phyloP scores from a whole-genome alignment of 2,329 filamentous ascomycete species.

The Helotiales sp. region DNA sequence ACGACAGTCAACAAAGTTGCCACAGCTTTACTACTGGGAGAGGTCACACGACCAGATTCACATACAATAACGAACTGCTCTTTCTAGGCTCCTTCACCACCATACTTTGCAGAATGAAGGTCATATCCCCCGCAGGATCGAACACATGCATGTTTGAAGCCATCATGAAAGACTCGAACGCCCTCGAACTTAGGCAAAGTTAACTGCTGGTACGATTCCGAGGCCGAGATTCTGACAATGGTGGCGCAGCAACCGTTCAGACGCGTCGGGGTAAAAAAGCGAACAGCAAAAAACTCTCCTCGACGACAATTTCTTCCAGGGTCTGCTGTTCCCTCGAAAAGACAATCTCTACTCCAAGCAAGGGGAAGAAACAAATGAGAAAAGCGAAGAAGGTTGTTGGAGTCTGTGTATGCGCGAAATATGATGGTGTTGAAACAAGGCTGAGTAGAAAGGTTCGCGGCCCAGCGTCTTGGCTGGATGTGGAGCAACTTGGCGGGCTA shows the following conservation, averaged over 20 bases:
- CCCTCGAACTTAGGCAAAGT: background rate
- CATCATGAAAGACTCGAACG: conserved; percentile 4
- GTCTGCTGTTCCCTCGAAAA: conserved; percentile 4
- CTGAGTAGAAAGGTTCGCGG: conserved; percentile 9
- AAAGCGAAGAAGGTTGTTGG: conserved; percentile 1
- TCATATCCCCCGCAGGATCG: conserved; percentile 20
- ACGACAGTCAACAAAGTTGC: too few relatives aligned
- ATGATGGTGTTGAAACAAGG: conserved; percentile 13
- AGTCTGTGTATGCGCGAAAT: conserved; percentile 12
- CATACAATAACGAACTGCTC: conserved; percentile 23
- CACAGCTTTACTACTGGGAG: too few relatives aligned
- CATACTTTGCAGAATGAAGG: conserved; percentile 20
- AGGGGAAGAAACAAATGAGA: background rate
- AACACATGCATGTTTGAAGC: conserved; percentile 18
- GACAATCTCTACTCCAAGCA: background rate
- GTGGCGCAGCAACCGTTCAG: conserved; percentile 7
- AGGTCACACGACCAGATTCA: background rate
- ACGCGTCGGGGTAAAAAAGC: background rate
- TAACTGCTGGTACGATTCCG: background rate
- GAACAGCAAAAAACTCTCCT: background rate
- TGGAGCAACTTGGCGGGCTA: conserved; percentile 9
- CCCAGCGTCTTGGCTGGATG: conserved; percentile 6
- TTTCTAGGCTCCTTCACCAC: conserved; percentile 16
- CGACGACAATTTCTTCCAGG: background rate
- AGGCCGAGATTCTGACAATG: background rate